Conservation (phyloP, 2,329 filamentous ascomycete genomes). For the Pseudocercospora musae region DNA sequence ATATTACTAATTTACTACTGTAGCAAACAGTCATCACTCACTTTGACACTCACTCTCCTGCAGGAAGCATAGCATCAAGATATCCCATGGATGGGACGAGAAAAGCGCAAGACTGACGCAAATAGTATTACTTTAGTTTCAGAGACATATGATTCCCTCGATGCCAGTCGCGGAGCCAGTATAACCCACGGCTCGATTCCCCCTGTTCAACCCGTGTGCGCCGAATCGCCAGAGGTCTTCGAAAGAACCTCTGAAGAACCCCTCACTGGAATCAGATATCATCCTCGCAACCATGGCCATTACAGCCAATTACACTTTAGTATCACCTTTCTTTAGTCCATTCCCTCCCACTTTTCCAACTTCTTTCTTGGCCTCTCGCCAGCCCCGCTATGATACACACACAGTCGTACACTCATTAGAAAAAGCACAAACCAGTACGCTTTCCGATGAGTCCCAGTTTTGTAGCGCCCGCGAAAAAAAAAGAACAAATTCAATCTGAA, state of each 20-base stretch:
- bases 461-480: slow-evolving; percentile 7
- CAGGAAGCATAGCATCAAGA: too few relatives aligned
- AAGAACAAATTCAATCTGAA: slow-evolving; percentile 9
- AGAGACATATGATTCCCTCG: slow-evolving; percentile 4
- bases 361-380: slow-evolving; percentile 1
- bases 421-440: slow-evolving; percentile 11
- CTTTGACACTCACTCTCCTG: neutral
- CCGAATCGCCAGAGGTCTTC: slow-evolving; percentile 1
- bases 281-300: neutral
- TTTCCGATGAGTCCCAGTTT: slow-evolving; percentile 10
- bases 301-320: slow-evolving; percentile 3
- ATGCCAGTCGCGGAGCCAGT: neutral
- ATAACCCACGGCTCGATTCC: neutral
- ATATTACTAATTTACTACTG: too few relatives aligned
- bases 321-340: neutral
- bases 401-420: slow-evolving; percentile 20
- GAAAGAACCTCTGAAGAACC: neutral
- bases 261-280: neutral
- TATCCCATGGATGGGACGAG: too few relatives aligned
- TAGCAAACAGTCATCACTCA: neutral
- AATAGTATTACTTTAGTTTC: slow-evolving; percentile 2
- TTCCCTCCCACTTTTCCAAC: neutral
- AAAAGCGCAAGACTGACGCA: neutral
- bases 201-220: neutral
- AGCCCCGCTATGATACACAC: slow-evolving; percentile 18